These are phyloP conservation scores for Trifolium dubium DNA, from an alignment of 306 rosid genomes.

Conservation along the genomic window DNA sequence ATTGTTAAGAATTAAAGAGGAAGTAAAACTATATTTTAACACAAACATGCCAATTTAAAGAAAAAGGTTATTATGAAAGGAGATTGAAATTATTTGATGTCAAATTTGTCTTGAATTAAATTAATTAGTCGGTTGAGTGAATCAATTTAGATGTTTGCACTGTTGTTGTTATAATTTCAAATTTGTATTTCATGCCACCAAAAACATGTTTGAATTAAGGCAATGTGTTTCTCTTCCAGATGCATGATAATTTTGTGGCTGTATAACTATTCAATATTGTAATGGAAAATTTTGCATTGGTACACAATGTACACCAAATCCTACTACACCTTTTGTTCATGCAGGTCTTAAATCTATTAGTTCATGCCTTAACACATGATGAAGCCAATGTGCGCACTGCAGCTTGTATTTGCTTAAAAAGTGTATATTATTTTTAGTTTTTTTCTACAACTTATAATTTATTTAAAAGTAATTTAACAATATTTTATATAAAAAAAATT, in stretches of 20 bases:
- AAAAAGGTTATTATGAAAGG: too few species aligned
- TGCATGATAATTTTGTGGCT: constrained; percentile 27
- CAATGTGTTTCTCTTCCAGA: constrained; percentile 25
- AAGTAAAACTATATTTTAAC: too few species aligned
- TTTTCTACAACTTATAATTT: too few species aligned
- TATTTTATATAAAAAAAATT: too few species aligned
- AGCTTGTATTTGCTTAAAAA: constrained; percentile 93
- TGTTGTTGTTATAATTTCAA: constrained; percentile 15
- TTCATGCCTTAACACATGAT: constrained; percentile 71
- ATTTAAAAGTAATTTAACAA: too few species aligned
- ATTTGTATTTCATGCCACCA: background rate
- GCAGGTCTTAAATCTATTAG: constrained; percentile 66
- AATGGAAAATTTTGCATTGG: constrained; percentile 30
- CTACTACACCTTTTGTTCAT: constrained; percentile 33
- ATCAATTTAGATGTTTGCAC: background rate
- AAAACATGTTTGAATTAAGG: constrained; percentile 25
- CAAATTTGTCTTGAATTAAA: too few species aligned
- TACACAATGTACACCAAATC: constrained; percentile 25
- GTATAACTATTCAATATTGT: constrained; percentile 31
- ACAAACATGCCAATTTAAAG: too few species aligned
- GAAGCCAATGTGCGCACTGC: constrained; percentile 71
- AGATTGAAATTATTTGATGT: too few species aligned
- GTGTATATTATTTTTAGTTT: too few species aligned
- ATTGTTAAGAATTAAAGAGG: too few species aligned
- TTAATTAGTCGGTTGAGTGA: too few species aligned